phyloP scores from a whole-genome alignment of 345 rosid species.

The Eucalyptus rudis region DNA sequence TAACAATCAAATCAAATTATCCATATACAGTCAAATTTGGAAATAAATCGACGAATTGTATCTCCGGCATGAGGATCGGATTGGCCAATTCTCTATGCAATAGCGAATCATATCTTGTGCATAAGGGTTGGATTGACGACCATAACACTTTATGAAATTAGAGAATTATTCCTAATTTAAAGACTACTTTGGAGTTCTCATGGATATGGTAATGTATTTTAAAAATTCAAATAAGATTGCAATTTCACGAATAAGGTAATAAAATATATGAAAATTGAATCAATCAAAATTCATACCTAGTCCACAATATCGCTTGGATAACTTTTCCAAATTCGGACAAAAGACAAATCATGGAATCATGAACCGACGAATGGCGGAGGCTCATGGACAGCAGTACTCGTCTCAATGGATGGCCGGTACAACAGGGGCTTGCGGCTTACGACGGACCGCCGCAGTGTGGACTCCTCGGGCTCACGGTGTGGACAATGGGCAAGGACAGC shows the following conservation, averaged over 20 bases:
- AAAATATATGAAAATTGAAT: background rate
- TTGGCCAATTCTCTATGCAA: background rate
- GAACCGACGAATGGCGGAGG: background rate
- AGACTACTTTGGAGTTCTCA: background rate
- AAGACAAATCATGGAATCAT: background rate
- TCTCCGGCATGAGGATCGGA: background rate
- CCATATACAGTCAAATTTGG: no score
- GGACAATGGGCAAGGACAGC: background rate
- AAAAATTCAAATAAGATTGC: background rate
- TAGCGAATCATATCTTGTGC: no score
- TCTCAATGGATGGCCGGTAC: background rate
- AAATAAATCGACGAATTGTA: no score
- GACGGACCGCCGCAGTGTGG: background rate
- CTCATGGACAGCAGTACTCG: background rate
- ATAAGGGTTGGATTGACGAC: background rate
- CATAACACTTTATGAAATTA: background rate
- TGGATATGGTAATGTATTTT: background rate
- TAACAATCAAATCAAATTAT: no score
- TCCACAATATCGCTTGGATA: background rate
- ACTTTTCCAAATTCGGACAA: background rate
- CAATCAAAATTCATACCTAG: background rate
- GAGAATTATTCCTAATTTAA: no score
- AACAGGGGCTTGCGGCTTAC: background rate
- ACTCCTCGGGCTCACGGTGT: background rate
- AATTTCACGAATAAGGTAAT: no score